Percentiles rank a stretch among this genome's conserved stretches.
Evolutionary conservation across 371 early-diverging fungal species (phyloP).

Genomic region (Coemansia sp.): DNA sequence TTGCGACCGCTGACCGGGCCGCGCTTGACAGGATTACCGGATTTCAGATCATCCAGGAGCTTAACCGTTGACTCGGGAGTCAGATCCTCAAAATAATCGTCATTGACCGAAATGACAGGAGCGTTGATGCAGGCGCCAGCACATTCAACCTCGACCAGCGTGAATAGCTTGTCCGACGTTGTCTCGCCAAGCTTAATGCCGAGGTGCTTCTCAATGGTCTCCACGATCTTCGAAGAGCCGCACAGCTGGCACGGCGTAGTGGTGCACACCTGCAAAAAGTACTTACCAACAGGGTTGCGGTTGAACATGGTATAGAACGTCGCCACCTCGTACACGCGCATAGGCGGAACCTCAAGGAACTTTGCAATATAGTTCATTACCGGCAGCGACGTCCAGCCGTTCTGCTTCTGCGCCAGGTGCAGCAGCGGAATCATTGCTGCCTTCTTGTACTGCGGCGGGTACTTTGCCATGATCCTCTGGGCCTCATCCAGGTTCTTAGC

Average conservation of each 20-base stretch:
- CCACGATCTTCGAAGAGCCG: constrained; percentile 84
- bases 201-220: constrained; percentile 81
- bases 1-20: constrained; percentile 86
- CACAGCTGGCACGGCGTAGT: constrained; percentile 97
- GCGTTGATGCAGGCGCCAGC: constrained; percentile 99
- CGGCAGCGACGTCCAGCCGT: constrained; percentile 86
- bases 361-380: constrained; percentile 97
- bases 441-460: constrained; percentile 97
- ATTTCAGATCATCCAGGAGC: constrained; percentile 83
- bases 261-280: constrained; percentile 96
- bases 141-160: constrained; percentile 97
- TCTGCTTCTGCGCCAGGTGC: constrained; percentile 93
- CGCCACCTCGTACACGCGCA: constrained; percentile 99
- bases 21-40: constrained; percentile 69
- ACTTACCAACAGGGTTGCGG: constrained; percentile 95
- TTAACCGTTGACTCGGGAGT: constrained; percentile 87
- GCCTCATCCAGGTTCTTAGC: constrained; percentile 79
- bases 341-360: constrained; percentile 91
- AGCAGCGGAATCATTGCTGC: constrained; percentile 94
- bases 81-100: constrained; percentile 97
- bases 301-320: constrained; percentile 99
- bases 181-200: constrained; percentile 93
- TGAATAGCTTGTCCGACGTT: constrained; percentile 90
- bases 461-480: constrained; percentile 84
- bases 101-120: constrained; percentile 95